Base-by-base conservation (phyloP, 2,329 filamentous ascomycete genomes). In the Lecanicillium sp. region DNA sequence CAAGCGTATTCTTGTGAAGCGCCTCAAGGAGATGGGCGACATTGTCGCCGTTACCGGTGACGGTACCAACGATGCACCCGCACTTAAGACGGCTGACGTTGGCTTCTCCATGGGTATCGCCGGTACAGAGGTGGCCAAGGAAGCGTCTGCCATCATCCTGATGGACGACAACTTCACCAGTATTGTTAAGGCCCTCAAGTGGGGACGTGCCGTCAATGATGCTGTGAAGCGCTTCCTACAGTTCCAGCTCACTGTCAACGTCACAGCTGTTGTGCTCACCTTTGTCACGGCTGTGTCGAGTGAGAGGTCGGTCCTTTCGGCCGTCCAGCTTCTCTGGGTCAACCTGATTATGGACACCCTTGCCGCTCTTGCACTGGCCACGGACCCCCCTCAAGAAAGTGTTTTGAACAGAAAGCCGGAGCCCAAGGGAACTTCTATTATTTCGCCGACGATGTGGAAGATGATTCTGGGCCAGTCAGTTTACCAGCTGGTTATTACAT, bases 321-420 rank as follows among this genome's bases (percentile, higher is more conserved):
- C 88, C 9, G 88, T 95, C 18, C 89, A 95, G 62, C 75, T 95
- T 50, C 78, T 95, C 20, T 95, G 89, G 89, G 87, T 95, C 52
- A 95, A 95, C 54, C 69, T 95, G 51, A 95, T 95, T 64, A 95
- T 95, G 89, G 89, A 95, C 52, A 95, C 89, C 0, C 86, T 95
- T 43, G 89, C 88, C 17, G 88, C 88, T 13, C 71, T 95, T 29
- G 88, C 88, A 8, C 74, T 95, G 38, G 88, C 88, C 2, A 95
- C 88, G 2, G 88, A 95, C 56, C 85, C 87, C n/a, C 88, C 88
- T 1, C 83, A 83, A 11, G 80, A 84, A 37, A 83, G 78, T 48
- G 81, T 95, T 18, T 66, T 95, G 36, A 69, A 94, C 50, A 78
- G 88, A 40, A 88, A 86, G 59, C 75, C 75, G 1, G 75, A 78